Percentiles rank a stretch among this genome's conserved stretches.
These are phyloP conservation scores for Ampelomyces quisqualis DNA, from an alignment of 2,329 filamentous ascomycete species.

Conservation along the genomic window DNA sequence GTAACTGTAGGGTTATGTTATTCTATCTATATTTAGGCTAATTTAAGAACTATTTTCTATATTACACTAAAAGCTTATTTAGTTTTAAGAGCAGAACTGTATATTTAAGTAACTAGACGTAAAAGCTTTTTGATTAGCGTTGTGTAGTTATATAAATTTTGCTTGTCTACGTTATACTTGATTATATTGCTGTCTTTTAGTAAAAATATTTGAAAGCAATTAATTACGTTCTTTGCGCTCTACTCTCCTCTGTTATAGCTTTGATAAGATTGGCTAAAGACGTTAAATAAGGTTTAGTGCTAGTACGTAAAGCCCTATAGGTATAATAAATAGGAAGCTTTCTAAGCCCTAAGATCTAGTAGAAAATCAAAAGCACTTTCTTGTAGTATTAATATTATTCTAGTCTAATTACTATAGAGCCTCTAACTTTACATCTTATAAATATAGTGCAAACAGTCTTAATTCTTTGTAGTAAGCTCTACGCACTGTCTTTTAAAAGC, in stretches of 20 bases:
- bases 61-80: not conserved
- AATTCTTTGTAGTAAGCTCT: not conserved
- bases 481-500: constrained; percentile 5
- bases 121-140: not conserved
- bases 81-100: not conserved
- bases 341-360: no score
- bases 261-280: constrained; percentile 5
- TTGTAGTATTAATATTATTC: no score
- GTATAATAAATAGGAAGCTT: not conserved
- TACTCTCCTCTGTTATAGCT: not conserved
- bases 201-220: constrained; percentile 1
- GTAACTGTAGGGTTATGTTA: not conserved
- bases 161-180: not conserved
- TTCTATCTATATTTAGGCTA: not conserved
- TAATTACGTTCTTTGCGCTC: constrained; percentile 1
- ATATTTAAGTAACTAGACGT: not conserved
- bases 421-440: not conserved
- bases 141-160: not conserved
- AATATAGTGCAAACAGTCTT: not conserved
- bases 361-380: no score
- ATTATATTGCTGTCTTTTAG: constrained; percentile 3
- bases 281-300: constrained; percentile 1
- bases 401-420: not conserved
- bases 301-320: not conserved
- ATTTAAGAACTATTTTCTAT: not conserved